Base-by-base conservation (phyloP, 305 asterid species). In the Striga hermonthica region DNA sequence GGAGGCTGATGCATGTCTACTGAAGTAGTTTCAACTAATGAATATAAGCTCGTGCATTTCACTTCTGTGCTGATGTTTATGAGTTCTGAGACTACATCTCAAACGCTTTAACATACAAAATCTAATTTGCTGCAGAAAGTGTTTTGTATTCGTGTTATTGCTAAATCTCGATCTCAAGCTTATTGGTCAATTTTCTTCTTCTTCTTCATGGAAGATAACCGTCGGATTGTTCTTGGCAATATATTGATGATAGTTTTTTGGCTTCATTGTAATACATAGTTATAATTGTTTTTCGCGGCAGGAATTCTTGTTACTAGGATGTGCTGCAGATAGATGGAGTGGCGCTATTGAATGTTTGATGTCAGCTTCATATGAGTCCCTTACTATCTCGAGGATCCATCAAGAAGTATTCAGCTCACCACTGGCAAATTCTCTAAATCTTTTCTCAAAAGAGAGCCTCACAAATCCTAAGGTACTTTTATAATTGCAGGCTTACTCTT, bases 291-390 rank as follows among this genome's bases (percentile, higher is more conserved):
- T 58, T 47, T 54, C 37, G 14, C 68, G 53, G 37, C 82, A 87
- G 97, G 97, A 90, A 72, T 84, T 90, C 64, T 66, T 81, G 75
- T 80, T 90, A 64, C 74, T 84, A 60, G 95, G 95, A 68, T 79
- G 80, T 60, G 66, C 73, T 71, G 86, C 78, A 43, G 68, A 74
- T 71, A 85, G 75, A 81, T 87, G 97, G 97, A 84, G 64, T 65
- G 8, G 61, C 66, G 60, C 82, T 49, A 76, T 87, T 56, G 82
- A 82, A 56, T 84, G 72, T 53, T 52, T 84, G 57, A 78, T 84
- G 81, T 80, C 84, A 64, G 78, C 72, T 77, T 76, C 86, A 43
- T 68, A 73, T 44, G 81, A 80, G 69, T 37, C 81, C 60, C 76
- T 69, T 73, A 74, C 79, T 67, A 62, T 81, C 65, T 76, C 81